A percentile compares a stretch with the other conserved stretches of the same genome.
phyloP scores from a whole-genome alignment of 306 rosid species.

The Vachellia collinsii region DNA sequence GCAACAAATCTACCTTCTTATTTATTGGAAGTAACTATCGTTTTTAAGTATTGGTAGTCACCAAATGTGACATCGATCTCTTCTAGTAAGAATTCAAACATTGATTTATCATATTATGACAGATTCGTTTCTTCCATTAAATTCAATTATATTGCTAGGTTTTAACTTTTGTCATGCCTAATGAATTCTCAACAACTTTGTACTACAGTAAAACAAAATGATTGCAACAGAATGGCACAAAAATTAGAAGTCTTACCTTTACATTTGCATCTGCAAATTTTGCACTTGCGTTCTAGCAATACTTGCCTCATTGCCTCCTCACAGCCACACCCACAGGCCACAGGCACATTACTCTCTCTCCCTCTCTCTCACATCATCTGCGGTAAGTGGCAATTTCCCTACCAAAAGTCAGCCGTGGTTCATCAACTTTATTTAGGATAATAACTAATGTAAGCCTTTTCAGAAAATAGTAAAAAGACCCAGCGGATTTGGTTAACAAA shows the following conservation, averaged over 20 bases:
- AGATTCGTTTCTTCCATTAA: too few relatives aligned
- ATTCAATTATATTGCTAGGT: neutral
- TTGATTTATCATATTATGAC: too few relatives aligned
- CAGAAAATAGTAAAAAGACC: too few relatives aligned
- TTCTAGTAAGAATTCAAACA: too few relatives aligned
- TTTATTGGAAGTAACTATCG: too few relatives aligned
- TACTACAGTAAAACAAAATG: too few relatives aligned
- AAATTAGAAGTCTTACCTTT: too few relatives aligned
- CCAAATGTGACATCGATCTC: too few relatives aligned
- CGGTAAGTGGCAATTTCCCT: neutral
- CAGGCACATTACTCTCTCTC: too few relatives aligned
- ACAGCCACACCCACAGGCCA: neutral
- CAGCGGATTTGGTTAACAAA: neutral
- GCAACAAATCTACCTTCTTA: too few relatives aligned
- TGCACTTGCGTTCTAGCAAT: neutral
- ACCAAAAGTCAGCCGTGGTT: neutral
- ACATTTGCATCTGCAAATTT: neutral
- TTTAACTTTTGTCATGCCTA: neutral
- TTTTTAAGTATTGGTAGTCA: too few relatives aligned
- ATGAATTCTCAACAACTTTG: neutral
- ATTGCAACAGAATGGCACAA: neutral
- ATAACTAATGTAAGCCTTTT: neutral
- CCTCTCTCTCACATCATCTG: neutral
- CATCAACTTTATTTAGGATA: neutral
- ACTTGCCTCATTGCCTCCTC: neutral